These are phyloP conservation scores for Avena atlantica DNA, from an alignment of 176 grass and related monocot species.

Conservation along the genomic window DNA sequence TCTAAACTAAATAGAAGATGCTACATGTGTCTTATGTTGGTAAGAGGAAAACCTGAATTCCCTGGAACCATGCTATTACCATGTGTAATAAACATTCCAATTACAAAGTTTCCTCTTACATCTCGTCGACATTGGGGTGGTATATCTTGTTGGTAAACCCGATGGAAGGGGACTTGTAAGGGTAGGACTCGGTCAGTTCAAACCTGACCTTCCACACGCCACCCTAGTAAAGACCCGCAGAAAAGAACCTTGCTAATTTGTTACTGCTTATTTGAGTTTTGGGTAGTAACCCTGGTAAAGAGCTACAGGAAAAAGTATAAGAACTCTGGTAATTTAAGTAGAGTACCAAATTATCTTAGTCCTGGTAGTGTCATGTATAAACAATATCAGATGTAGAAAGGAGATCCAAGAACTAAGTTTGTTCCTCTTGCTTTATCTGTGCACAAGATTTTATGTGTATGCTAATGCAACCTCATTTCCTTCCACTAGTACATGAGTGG, in stretches of 20 bases:
- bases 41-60: neutral
- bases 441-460: neutral
- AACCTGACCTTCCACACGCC: slow-evolving; percentile 60
- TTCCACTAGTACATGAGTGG: neutral
- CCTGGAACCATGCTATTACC: neutral
- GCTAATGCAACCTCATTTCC: neutral
- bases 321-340: neutral
- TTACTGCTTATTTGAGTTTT: too few species aligned
- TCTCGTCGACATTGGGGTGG: slow-evolving; percentile 70
- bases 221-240: slow-evolving; percentile 65
- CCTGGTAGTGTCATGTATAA: neutral
- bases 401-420: neutral
- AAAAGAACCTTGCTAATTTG: neutral
- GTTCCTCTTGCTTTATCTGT: neutral
- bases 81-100: neutral
- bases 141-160: slow-evolving; percentile 66
- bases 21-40: neutral
- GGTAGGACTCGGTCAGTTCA: slow-evolving; percentile 62
- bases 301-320: neutral
- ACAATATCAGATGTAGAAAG: neutral
- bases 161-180: slow-evolving; percentile 70
- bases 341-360: too few species aligned
- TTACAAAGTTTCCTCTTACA: slow-evolving; percentile 35
- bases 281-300: too few species aligned
- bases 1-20: neutral